Conservation (phyloP, 805 yeast species). For the Grigorovia transvaalensis region DNA sequence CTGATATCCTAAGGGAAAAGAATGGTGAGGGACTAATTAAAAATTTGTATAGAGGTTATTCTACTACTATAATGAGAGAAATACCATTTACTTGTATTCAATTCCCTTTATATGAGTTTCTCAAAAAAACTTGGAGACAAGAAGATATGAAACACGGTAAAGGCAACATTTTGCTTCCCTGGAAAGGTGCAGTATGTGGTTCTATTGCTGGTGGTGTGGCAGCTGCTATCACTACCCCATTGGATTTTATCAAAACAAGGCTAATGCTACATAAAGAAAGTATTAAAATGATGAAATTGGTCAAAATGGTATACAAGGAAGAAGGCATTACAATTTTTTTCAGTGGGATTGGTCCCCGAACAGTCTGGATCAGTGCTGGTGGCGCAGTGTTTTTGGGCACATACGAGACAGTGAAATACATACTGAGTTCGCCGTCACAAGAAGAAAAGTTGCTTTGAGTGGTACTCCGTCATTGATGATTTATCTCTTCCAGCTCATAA, state of each 20-base stretch:
- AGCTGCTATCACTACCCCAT: slow-evolving; percentile 72
- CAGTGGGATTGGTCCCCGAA: slow-evolving; percentile 88
- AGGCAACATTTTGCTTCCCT: slow-evolving; percentile 32
- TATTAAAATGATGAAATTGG: slow-evolving; percentile 38
- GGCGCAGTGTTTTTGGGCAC: slow-evolving; percentile 96
- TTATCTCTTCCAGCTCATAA: not conserved
- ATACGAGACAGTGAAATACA: slow-evolving; percentile 43
- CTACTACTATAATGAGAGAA: slow-evolving; percentile 84
- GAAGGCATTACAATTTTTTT: slow-evolving; percentile 70
- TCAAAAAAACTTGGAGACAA: slow-evolving; percentile 50
- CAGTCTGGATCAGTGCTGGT: slow-evolving; percentile 96
- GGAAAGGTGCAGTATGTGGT: slow-evolving; percentile 78
- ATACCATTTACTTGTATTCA: slow-evolving; percentile 95
- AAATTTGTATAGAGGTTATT: slow-evolving; percentile 90
- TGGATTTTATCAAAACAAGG: slow-evolving; percentile 72
- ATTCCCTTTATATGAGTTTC: slow-evolving; percentile 82
- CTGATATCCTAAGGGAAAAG: slow-evolving; percentile 47
- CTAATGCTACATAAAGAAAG: slow-evolving; percentile 60
- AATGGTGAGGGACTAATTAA: slow-evolving; percentile 68
- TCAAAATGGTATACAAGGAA: slow-evolving; percentile 44
- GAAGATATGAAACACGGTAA: slow-evolving; percentile 31
- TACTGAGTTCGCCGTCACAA: not conserved
- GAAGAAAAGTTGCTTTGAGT: not conserved
- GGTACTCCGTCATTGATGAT: not conserved
- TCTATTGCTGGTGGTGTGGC: slow-evolving; percentile 75